A percentile compares a stretch with the other conserved stretches of the same genome.
Conservation (phyloP, 2,329 filamentous ascomycete genomes). For the Cadophora malorum region DNA sequence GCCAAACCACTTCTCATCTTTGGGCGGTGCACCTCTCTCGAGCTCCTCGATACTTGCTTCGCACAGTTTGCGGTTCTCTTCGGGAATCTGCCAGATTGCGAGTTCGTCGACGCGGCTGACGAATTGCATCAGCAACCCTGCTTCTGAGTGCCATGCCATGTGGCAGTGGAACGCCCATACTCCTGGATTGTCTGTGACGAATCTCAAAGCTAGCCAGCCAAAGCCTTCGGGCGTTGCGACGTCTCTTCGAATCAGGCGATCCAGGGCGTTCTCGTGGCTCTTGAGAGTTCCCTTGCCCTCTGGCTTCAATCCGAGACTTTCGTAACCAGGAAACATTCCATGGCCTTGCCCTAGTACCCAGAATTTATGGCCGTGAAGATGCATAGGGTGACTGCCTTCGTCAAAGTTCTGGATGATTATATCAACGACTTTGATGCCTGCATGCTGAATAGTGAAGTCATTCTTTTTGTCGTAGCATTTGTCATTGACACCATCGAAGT, state of each 20-base stretch:
- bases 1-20: constrained; percentile 55
- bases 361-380: constrained; percentile 79
- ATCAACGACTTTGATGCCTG: constrained; percentile 67
- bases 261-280: constrained; percentile 46
- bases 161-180: constrained; percentile 66
- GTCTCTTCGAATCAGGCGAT: constrained; percentile 57
- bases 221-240: constrained; percentile 60
- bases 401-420: constrained; percentile 81
- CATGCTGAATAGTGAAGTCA: constrained; percentile 69
- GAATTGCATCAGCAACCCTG: constrained; percentile 66
- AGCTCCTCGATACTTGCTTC: constrained; percentile 50
- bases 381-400: constrained; percentile 72
- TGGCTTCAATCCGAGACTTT: constrained; percentile 47
- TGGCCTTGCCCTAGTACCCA: constrained; percentile 67
- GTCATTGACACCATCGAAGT: constrained; percentile 58
- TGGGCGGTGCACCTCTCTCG: constrained; percentile 55
- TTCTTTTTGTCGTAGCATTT: constrained; percentile 51
- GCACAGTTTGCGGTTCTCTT: constrained; percentile 55
- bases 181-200: constrained; percentile 63
- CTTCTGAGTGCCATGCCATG: constrained; percentile 63
- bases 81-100: constrained; percentile 51
- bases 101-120: constrained; percentile 56
- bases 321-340: constrained; percentile 59
- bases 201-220: constrained; percentile 60
- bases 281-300: constrained; percentile 40